These are phyloP conservation scores for Gnomoniopsis smithogilvyi DNA, from an alignment of 2,329 filamentous ascomycete species.

Conservation along the genomic window DNA sequence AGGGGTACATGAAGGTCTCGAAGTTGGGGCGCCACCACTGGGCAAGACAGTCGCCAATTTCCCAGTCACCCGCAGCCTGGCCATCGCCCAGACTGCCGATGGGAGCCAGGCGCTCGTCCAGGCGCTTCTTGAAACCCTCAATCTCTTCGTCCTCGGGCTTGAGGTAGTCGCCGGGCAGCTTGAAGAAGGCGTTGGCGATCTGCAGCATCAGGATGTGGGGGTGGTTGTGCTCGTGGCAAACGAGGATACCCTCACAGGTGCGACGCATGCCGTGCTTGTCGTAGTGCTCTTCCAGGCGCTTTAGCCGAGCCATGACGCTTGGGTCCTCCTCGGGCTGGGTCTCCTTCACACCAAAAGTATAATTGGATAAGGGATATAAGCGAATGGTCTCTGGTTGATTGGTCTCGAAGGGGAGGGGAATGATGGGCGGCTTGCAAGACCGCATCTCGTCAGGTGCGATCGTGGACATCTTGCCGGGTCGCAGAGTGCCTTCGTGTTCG, in stretches of 20 bases:
- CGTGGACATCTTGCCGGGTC: conserved; percentile 66
- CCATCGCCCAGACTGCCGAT: conserved; percentile 84
- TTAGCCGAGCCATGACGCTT: conserved; percentile 86
- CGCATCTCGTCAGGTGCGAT: conserved; percentile 74
- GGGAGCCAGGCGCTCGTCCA: conserved; percentile 91
- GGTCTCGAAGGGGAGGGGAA: conserved; percentile 79
- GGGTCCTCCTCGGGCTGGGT: conserved; percentile 97
- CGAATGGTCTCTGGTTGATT: conserved; percentile 89
- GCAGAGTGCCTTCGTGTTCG: neutral
- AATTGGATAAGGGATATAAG: conserved; percentile 93
- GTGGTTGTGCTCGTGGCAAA: conserved; percentile 99
- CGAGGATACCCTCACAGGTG: conserved; percentile 93
- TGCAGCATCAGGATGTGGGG: conserved; percentile 98
- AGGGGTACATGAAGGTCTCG: conserved; percentile 99
- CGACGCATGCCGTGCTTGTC: conserved; percentile 89
- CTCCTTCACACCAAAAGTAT: conserved; percentile 98
- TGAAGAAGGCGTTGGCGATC: conserved; percentile 99
- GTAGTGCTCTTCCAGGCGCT: conserved; percentile 96
- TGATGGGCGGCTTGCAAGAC: conserved; percentile 73
- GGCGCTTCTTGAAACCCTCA: conserved; percentile 85
- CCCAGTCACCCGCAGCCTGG: conserved; percentile 83
- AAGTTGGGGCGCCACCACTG: conserved; percentile 99
- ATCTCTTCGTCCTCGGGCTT: conserved; percentile 86
- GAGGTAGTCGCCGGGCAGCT: conserved; percentile 94
- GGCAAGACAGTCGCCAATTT: conserved; percentile 89